A percentile compares a stretch with the other conserved stretches of the same genome.
These are phyloP conservation scores for Celoporthe dispersa DNA, from an alignment of 2,329 filamentous ascomycete genomes.

Conservation along the genomic window DNA sequence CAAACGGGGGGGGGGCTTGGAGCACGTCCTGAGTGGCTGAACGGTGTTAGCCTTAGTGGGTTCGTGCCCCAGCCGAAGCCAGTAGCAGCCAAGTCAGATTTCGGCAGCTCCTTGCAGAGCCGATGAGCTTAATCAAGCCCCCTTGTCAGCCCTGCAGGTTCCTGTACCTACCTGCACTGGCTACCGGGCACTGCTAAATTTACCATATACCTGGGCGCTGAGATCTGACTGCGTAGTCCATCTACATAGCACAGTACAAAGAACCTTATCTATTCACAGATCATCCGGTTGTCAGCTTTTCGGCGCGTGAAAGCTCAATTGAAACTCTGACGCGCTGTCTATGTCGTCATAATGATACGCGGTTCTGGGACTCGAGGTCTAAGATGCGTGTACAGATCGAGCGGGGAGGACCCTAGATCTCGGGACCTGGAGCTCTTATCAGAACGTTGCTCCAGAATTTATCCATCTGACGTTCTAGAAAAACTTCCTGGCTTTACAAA, in stretches of 20 bases:
- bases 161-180: neutral
- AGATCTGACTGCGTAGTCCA: neutral
- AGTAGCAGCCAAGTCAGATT: conserved; percentile 7
- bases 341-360: neutral
- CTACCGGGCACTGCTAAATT: conserved; percentile 1
- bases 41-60: neutral
- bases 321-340: neutral
- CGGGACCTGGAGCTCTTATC: conserved; percentile 17
- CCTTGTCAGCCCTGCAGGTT: conserved; percentile 15
- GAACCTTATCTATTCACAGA: neutral
- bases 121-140: conserved; percentile 15
- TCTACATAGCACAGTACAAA: neutral
- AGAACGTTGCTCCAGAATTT: conserved; percentile 8
- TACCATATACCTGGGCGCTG: neutral
- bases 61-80: neutral
- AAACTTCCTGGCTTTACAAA: conserved; percentile 8
- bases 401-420: conserved; percentile 6
- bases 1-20: neutral
- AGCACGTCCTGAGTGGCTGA: conserved; percentile 8
- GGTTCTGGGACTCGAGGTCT: neutral
- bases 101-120: neutral
- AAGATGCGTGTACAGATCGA: neutral
- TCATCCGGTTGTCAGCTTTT: neutral
- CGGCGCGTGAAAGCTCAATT: neutral
- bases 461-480: conserved; percentile 8